phyloP scores from a whole-genome alignment of 768 basidiomycete species.

The Pholiota molesta region DNA sequence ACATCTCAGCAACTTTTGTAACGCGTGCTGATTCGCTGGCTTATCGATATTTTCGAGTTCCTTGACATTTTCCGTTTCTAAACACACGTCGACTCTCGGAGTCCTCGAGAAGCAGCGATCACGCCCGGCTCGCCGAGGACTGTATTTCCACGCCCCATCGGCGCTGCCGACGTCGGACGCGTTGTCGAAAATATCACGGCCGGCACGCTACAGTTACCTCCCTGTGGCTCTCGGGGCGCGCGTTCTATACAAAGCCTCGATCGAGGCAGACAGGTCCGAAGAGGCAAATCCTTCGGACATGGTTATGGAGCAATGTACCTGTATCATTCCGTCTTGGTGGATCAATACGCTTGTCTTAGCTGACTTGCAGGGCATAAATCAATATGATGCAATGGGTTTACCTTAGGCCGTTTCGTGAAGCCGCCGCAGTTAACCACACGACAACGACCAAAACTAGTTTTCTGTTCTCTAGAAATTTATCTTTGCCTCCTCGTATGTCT shows the following conservation, averaged over 20 bases:
- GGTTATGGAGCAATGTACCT: neutral
- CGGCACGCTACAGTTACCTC: neutral
- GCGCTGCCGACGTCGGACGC: slow-evolving; percentile 2
- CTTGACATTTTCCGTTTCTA: slow-evolving; percentile 15
- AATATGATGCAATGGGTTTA: neutral
- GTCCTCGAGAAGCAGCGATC: slow-evolving; percentile 22
- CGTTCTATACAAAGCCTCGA: slow-evolving; percentile 7
- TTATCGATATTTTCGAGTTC: slow-evolving; percentile 17
- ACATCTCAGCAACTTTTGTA: slow-evolving; percentile 9
- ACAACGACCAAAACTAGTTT: slow-evolving; percentile 2
- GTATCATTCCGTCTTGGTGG: neutral
- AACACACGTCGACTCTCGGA: slow-evolving; percentile 21
- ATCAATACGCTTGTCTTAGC: neutral
- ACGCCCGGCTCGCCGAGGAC: slow-evolving; percentile 1
- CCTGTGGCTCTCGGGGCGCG: slow-evolving; percentile 2
- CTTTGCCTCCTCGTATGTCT: slow-evolving; percentile 2
- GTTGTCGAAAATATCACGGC: neutral
- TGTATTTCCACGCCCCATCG: neutral
- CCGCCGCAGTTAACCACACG: neutral
- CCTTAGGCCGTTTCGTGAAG: slow-evolving; percentile 1
- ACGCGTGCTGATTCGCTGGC: slow-evolving; percentile 19
- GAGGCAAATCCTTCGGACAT: neutral
- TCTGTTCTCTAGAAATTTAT: neutral
- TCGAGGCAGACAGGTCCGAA: no score
- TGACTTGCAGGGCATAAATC: neutral